A percentile compares a stretch with the other conserved stretches of the same genome.
These are phyloP conservation scores for Linaria vulgaris DNA, from an alignment of 257 asterid species.

Conservation along the genomic window DNA sequence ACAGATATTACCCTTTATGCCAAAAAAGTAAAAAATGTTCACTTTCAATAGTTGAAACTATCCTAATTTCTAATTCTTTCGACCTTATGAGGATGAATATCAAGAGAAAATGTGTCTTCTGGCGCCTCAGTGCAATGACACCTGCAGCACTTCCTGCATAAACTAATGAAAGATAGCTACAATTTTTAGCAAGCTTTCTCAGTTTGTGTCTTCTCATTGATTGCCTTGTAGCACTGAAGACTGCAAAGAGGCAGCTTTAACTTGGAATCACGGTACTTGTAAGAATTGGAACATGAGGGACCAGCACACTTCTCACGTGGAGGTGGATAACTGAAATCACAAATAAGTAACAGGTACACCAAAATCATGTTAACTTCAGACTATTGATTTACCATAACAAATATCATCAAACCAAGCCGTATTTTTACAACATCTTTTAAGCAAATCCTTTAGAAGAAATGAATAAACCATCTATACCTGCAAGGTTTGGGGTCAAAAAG, in stretches of 20 bases:
- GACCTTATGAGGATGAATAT: no score
- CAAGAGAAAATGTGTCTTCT: slow-evolving; percentile 15
- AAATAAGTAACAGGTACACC: slow-evolving; percentile 11
- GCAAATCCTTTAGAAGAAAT: background rate
- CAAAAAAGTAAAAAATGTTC: no score
- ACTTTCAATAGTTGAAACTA: no score
- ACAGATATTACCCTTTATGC: no score
- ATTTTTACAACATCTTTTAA: no score
- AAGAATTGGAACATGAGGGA: slow-evolving; percentile 76
- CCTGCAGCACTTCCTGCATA: slow-evolving; percentile 13
- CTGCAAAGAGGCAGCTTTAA: slow-evolving; percentile 94
- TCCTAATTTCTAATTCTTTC: no score
- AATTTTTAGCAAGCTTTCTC: slow-evolving; percentile 45
- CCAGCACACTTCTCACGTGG: slow-evolving; percentile 93
- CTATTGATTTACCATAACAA: background rate
- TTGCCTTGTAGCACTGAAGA: slow-evolving; percentile 88
- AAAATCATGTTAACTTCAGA: background rate
- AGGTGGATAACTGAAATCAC: slow-evolving; percentile 78
- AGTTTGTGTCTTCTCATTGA: slow-evolving; percentile 41
- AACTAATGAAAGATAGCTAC: slow-evolving; percentile 11
- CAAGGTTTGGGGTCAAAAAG: slow-evolving; percentile 52
- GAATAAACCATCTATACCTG: slow-evolving; percentile 38
- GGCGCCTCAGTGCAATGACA: slow-evolving; percentile 4
- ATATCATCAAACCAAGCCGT: no score
- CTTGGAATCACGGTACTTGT: slow-evolving; percentile 92